Base-by-base conservation (phyloP, 257 asterid genomes). In the Craterostigma plantagineum region DNA sequence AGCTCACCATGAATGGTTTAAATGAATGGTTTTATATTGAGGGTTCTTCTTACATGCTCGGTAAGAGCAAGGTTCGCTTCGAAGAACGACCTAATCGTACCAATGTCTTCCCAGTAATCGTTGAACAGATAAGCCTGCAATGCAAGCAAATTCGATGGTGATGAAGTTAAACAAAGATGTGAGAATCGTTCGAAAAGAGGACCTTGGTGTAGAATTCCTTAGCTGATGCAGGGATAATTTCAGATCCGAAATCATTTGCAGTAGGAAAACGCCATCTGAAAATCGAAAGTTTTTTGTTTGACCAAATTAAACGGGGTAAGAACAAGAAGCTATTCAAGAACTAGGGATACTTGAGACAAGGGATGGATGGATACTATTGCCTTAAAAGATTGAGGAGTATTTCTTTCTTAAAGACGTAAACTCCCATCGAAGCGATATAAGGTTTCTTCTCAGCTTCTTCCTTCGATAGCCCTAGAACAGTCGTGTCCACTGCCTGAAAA, bases 41-140 rank as follows among this genome's bases (percentile, higher is more conserved):
- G 36, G 49, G 51, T 35, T 11, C 12, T 33, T 49, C 92, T 76
- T 76, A 76, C 97, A 42, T 87, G 95, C 65, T 77, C 91, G n/a
- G 97, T 87, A 7, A 87, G 97, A 61, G 97, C 93, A 53, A 87
- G 93, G 70, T 87, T 87, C 59, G 97, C 95, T 60, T 82, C 90
- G 47, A 82, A 87, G 56, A 87, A 87, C 43, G 97, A 87, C 43
- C 90, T 71, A 60, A 87, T 87, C 11, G 97, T 87, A 46, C 97
- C 97, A 3, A 82, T 82, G 58, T 87, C 97, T 77, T 87, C 97
- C 97, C 97, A 87, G 64, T 87, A 87, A 61, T 81, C 93, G 23
- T 87, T 81, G 53, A 86, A 81, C 46, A 81, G 62, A 63, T 78
- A 78, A 49, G 94, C 96, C 94, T 81, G 81, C 70, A 64, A 58